Percentiles rank a stretch among this genome's conserved stretches.
Conservation (phyloP, 441 rosid species). For the Isatis lusitanica region DNA sequence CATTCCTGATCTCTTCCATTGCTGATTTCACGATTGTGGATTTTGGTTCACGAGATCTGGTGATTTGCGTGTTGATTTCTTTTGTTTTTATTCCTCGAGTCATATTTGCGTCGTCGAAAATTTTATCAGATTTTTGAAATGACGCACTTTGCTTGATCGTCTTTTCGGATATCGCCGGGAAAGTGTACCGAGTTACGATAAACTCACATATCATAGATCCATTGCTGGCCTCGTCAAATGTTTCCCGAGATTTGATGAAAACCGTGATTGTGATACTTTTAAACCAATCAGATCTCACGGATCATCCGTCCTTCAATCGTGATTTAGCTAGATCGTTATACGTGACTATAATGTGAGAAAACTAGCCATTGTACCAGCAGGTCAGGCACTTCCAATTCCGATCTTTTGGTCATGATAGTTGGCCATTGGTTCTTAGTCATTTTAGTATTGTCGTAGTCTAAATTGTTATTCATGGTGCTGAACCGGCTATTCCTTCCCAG, state of each 20-base stretch:
- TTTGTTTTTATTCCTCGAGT: neutral
- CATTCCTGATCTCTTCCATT: slow-evolving; percentile 23
- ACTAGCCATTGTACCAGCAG: neutral
- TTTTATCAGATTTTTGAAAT: slow-evolving; percentile 24
- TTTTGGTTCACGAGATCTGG: slow-evolving; percentile 41
- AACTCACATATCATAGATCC: slow-evolving; percentile 12
- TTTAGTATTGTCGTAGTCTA: neutral
- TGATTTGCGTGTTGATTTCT: neutral
- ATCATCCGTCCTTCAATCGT: neutral
- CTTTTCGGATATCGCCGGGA: neutral
- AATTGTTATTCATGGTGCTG: neutral
- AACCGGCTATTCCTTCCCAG: neutral
- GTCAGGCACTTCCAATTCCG: too few species aligned
- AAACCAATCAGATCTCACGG: slow-evolving; percentile 20
- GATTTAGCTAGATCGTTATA: slow-evolving; percentile 7
- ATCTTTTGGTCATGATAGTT: slow-evolving; percentile 10
- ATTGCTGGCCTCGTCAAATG: neutral
- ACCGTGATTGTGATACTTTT: neutral
- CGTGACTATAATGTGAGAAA: neutral
- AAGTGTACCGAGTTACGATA: neutral
- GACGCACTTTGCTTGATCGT: slow-evolving; percentile 18
- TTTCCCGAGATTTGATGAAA: neutral
- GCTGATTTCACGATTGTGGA: neutral
- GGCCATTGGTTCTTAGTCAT: neutral
- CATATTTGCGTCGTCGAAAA: slow-evolving; percentile 1